Evolutionary conservation across 2,329 filamentous ascomycete species (phyloP), one percentile per base, ranked within the genome.

Genomic region (Lojkania enalia): DNA sequence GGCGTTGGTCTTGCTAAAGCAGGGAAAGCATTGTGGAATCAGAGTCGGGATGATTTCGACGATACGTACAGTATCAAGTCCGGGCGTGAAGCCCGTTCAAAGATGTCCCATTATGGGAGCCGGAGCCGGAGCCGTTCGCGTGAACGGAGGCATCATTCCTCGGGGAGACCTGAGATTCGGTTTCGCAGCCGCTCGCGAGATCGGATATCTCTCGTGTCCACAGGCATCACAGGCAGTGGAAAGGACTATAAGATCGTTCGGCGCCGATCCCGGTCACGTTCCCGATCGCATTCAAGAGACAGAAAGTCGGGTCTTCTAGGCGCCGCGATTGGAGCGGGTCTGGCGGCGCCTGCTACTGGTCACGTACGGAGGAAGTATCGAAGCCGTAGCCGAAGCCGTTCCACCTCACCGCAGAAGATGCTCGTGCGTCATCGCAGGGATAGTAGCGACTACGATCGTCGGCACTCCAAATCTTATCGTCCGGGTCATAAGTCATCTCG

Each of bases 61-160:
- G 81, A 84, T 55, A 80, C 78, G 0, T 81, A 84, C 51, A 83
- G 77, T 53, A 72, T 82, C 53, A 79, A 77, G 44, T 78, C 79
- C 42, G 79, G 81, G 14, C 74, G 71, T 16, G 61, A 64, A 1
- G 40, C 48, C 27, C 66, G 69, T 39, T 66, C 66, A 1, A 51
- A 55, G 32, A 50, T 55, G 9, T 63, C 59, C 13, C 33, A 21
- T 19, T 27, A 7, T 7, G n/a, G 7, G 7, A 49, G 51, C 48
- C 64, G 62, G 13, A 65, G 67, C 35, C 63, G 68, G 16, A 73
- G 71, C 30, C 57, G 65, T 5, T 74, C 71, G 37, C 48, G 58
- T 14, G 66, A 71, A 35, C 61, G 67, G n/a, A 71, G 66, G 54
- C 74, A 72, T 51, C 69, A 71, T 35, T 74, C 70, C 12, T 77